Evolutionary conservation across 768 basidiomycete genomes (phyloP), one percentile per base, ranked within the genome.

Genomic region (Trametes sanguinea): DNA sequence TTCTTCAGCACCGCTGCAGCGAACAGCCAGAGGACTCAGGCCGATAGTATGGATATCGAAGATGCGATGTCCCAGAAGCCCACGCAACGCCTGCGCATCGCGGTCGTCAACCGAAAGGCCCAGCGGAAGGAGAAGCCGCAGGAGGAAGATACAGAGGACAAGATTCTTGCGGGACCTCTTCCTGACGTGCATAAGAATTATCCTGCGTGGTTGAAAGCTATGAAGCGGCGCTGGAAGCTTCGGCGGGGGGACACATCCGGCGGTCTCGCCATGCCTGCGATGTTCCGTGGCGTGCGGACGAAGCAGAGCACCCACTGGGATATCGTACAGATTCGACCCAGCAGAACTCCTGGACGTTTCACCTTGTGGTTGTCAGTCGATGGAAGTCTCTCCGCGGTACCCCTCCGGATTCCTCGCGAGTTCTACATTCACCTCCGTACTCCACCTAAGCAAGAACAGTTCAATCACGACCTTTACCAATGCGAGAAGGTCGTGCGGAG

Each of bases 361-460:
- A 83, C 85, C 17, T 74, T 98, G 40, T 98, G 96, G 96, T 78
- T 97, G 6, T 89, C 86, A 0, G 85, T 93, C 33, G 90, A 94
- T 51, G 82, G 84, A 10, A 87, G 89, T 54, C 83, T 98, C 39
- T 81, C 90, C n/a, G 78, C 88, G 16, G 81, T 96, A 27, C 86
- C 90, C 13, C 80, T 99, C 16, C 86, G 94, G 2, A 88, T 99
- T 46, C 88, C 92, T 2, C 85, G 96, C 39, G 88, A 95, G 69
- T 97, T 98, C 74, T 98, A 96, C 74, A 80, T 98, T 61, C 95
- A 98, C 70, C 80, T 96, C 59, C 88, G 94, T 73, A 83, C 81
- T 22, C 79, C 87, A 0, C 80, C 88, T 0, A 80, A 78, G n/a
- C 78, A 83, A n/a, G 81, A 80, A 2, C 75, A 88, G 30, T 95